A percentile compares a stretch with the other conserved stretches of the same genome.
Conservation (phyloP, 2,329 filamentous ascomycete genomes). For the Bertia moriformis region DNA sequence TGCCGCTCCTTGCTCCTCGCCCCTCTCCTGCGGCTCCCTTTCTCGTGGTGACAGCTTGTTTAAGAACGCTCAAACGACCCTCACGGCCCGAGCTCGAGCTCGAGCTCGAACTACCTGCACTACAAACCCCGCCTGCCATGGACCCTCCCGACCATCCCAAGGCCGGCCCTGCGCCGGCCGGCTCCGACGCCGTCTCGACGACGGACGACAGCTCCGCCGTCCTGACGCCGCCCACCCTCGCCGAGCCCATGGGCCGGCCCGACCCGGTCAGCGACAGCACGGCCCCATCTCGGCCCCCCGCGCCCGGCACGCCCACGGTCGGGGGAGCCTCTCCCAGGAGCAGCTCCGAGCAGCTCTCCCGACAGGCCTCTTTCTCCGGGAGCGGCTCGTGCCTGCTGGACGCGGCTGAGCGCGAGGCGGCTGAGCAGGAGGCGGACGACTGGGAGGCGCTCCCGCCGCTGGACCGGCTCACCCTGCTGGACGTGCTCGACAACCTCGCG, state of each 20-base stretch:
- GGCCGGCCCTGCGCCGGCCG: no score
- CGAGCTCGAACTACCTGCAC: no score
- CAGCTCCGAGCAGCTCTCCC: no score
- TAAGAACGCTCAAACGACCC: no score
- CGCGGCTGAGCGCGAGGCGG: slow-evolving; percentile 24
- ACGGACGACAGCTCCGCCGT: not conserved
- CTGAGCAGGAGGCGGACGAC: slow-evolving; percentile 69
- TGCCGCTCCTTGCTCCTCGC: no score
- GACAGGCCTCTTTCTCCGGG: not conserved
- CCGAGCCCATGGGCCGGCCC: no score
- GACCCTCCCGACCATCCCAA: no score
- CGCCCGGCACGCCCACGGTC: not conserved
- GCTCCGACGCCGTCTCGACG: not conserved
- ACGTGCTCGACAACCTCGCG: slow-evolving; percentile 86
- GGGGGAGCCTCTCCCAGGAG: not conserved
- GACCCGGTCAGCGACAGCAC: not conserved
- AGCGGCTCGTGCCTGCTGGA: not conserved
- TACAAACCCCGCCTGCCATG: no score
- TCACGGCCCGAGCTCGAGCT: no score
- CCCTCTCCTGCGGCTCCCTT: no score
- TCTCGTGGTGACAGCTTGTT: no score
- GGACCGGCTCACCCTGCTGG: slow-evolving; percentile 80
- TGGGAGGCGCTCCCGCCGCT: slow-evolving; percentile 71
- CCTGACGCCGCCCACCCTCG: not conserved
- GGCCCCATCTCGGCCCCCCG: no score